Base-by-base conservation (phyloP, 495 filamentous ascomycete species). In the Amorphotheca resinae region DNA sequence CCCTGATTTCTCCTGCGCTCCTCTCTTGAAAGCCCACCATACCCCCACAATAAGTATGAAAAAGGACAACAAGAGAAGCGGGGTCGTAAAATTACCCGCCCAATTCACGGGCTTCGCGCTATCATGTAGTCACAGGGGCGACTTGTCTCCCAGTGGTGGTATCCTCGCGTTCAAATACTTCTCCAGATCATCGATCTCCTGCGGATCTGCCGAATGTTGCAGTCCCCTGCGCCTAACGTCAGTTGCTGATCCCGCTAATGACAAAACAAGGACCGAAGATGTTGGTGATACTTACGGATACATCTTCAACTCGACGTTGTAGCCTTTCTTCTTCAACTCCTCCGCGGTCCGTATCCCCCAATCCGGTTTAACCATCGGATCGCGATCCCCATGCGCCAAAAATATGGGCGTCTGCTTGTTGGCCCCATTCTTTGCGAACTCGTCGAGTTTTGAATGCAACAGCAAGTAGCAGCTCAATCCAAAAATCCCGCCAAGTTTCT, bases 341-440 rank as follows among this genome's bases (percentile, higher is more conserved):
- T 84, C 63, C 6, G 68, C 71, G 1, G 82, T 84, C 55, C 59
- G 57, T 57, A 74, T 54, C 6, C 88, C 91, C 62, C 82, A 84
- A 25, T 67, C 55, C 22, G 72, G 67, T 46, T 67, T 70, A 1
- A 98, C 83, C 14, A 93, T 63, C 9, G 60, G 63, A 62, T 98
- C 91, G 0, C 59, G 61, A 45, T 76, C 68, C 12, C 89, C 89
- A 50, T 98, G 89, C 7, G 74, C 87, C 72, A 94, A 76, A 61
- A 93, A 93, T 38, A 95, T 78, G 1, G 80, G 80, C 2, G 87
- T 95, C 3, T 79, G 64, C 61, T 81, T 76, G 60, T 93, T 95
- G 42, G 74, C 62, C 48, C 68, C 74, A 16, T 77, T 73, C 43
- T 69, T 66, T 0, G 83, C 71, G 20, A 80, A 62, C 38, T 80